A percentile compares a stretch with the other conserved stretches of the same genome.
Evolutionary conservation across 768 basidiomycete genomes (phyloP).

Genomic region (Lactifluus pinguis): DNA sequence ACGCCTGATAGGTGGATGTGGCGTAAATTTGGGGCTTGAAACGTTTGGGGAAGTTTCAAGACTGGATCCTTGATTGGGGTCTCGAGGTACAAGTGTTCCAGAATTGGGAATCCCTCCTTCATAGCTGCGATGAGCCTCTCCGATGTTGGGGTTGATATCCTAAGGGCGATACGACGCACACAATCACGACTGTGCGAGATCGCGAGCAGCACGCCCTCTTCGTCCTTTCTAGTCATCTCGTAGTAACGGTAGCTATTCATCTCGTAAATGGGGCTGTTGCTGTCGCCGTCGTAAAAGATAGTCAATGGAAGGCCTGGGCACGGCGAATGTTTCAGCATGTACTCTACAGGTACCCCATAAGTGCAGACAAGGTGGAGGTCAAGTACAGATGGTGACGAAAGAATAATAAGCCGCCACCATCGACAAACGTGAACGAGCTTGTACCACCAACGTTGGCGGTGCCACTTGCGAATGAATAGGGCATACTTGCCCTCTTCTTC

Average conservation of each 20-base stretch:
- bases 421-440: neutral
- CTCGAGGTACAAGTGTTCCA: too few relatives aligned
- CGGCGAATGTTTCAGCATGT: neutral
- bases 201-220: neutral
- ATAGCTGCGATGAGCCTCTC: too few relatives aligned
- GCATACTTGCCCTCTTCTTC: too few relatives aligned
- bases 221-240: neutral
- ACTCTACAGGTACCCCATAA: neutral
- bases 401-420: neutral
- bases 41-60: neutral
- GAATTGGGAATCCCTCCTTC: too few relatives aligned
- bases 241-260: too few relatives aligned
- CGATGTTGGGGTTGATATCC: neutral
- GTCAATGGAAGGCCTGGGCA: neutral
- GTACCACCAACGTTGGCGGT: neutral
- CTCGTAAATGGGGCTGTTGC: too few relatives aligned
- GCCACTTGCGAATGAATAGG: neutral
- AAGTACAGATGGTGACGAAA: neutral
- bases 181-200: neutral
- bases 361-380: neutral
- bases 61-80: too few relatives aligned
- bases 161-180: neutral
- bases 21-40: neutral
- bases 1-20: neutral
- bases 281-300: neutral